phyloP scores from a whole-genome alignment of 2,329 filamentous ascomycete species.

The Aspergillus eucalypticola region DNA sequence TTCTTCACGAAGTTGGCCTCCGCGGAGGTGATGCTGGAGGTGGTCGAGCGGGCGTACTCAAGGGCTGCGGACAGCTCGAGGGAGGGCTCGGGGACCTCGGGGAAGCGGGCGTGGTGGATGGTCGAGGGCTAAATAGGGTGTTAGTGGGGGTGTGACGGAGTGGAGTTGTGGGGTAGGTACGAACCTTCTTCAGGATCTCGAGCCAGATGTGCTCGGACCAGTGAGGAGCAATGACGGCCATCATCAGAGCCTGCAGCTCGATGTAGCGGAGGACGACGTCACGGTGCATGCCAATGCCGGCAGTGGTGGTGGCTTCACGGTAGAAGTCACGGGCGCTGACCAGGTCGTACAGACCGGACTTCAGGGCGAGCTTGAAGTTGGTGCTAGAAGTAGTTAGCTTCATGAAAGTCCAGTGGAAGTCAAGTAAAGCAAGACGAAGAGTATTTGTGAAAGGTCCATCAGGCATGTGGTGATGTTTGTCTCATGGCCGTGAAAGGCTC shows the following conservation, averaged over 20 bases:
- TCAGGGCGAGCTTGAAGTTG: conserved; percentile 83
- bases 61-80: conserved; percentile 72
- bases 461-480: conserved; percentile 62
- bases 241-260: conserved; percentile 78
- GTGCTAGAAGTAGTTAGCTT: conserved; percentile 49
- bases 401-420: background rate
- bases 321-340: conserved; percentile 86
- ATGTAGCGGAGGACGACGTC: conserved; percentile 78
- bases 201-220: conserved; percentile 94
- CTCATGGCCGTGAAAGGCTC: conserved; percentile 92
- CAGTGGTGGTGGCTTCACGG: conserved; percentile 75
- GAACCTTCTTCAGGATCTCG: conserved; percentile 74
- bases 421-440: background rate
- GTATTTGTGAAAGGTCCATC: background rate
- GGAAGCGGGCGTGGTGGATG: conserved; percentile 78
- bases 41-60: conserved; percentile 74
- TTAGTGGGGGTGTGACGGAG: conserved; percentile 8
- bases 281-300: conserved; percentile 82
- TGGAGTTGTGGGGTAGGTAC: background rate
- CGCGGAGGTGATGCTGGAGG: conserved; percentile 79
- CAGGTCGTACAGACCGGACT: conserved; percentile 86
- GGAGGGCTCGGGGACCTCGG: conserved; percentile 65
- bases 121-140: conserved; percentile 55
- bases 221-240: conserved; percentile 85
- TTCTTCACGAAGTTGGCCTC: conserved; percentile 77